Evolutionary conservation across 2,329 filamentous ascomycete genomes (phyloP).

Genomic region (Anthostomella pinea): DNA sequence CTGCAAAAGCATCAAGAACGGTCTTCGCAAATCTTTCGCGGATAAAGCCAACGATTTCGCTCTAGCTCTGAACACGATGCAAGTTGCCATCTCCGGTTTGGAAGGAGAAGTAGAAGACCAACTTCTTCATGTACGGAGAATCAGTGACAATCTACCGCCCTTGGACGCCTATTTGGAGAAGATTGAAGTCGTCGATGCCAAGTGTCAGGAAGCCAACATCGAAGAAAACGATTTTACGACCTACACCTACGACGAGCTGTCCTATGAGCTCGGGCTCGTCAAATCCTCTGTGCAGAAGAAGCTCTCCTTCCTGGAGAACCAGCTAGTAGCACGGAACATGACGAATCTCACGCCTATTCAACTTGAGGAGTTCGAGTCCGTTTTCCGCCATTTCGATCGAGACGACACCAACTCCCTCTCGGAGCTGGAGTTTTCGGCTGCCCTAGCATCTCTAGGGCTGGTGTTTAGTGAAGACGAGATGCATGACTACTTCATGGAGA

Average conservation of each 20-base stretch:
- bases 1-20: conserved; percentile 79
- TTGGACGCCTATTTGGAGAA: conserved; percentile 88
- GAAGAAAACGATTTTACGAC: conserved; percentile 99
- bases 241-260: conserved; percentile 94
- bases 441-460: conserved; percentile 87
- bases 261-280: conserved; percentile 89
- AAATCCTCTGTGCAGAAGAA: conserved; percentile 94
- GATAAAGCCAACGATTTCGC: conserved; percentile 99
- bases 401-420: conserved; percentile 86
- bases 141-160: conserved; percentile 81
- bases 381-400: conserved; percentile 96
- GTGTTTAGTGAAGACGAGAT: conserved; percentile 98
- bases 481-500: conserved; percentile 90
- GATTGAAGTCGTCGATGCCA: conserved; percentile 79
- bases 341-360: conserved; percentile 98
- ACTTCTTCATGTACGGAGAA: conserved; percentile 76
- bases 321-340: conserved; percentile 98
- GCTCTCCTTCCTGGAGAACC: conserved; percentile 93
- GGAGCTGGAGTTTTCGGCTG: conserved; percentile 94
- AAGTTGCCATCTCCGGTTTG: conserved; percentile 90
- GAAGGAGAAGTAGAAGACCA: conserved; percentile 98
- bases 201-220: conserved; percentile 95
- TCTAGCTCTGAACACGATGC: conserved; percentile 89
- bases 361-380: conserved; percentile 96
- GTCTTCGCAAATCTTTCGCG: conserved; percentile 85